A percentile compares a stretch with the other conserved stretches of the same genome.
Conservation (phyloP, 345 rosid species). For the Bruguiera gymnorhiza region DNA sequence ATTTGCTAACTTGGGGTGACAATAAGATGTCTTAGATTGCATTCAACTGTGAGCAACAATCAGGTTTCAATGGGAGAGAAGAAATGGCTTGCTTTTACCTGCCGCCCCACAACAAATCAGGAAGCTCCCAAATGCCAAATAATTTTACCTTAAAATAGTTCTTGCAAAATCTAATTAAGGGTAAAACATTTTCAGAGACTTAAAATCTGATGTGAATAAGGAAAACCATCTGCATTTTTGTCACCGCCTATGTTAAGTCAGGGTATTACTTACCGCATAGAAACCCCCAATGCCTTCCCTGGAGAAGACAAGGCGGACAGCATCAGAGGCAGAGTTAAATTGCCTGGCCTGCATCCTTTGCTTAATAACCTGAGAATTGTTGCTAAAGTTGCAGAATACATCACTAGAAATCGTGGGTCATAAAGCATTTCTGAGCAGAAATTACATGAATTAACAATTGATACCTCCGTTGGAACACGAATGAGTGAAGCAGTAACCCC, state of each 20-base stretch:
- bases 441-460: background rate
- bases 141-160: too few species aligned
- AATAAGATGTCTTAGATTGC: background rate
- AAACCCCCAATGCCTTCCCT: slow-evolving; percentile 84
- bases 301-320: slow-evolving; percentile 69
- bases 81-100: too few species aligned
- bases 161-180: too few species aligned
- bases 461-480: slow-evolving; percentile 95
- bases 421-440: background rate
- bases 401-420: background rate
- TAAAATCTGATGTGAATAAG: too few species aligned
- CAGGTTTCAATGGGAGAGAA: too few species aligned
- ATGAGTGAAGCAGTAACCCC: slow-evolving; percentile 91
- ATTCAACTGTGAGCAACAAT: background rate
- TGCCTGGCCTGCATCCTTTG: slow-evolving; percentile 97
- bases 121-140: too few species aligned
- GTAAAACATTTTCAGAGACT: too few species aligned
- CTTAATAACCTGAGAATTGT: slow-evolving; percentile 70
- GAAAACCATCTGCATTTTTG: background rate
- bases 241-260: background rate
- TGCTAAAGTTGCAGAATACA: background rate
- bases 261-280: slow-evolving; percentile 60
- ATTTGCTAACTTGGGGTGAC: background rate
- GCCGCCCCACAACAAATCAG: too few species aligned
- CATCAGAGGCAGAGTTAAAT: slow-evolving; percentile 75